Evolutionary conservation across 805 yeast species (phyloP).

Genomic region (Ogataea sp.): DNA sequence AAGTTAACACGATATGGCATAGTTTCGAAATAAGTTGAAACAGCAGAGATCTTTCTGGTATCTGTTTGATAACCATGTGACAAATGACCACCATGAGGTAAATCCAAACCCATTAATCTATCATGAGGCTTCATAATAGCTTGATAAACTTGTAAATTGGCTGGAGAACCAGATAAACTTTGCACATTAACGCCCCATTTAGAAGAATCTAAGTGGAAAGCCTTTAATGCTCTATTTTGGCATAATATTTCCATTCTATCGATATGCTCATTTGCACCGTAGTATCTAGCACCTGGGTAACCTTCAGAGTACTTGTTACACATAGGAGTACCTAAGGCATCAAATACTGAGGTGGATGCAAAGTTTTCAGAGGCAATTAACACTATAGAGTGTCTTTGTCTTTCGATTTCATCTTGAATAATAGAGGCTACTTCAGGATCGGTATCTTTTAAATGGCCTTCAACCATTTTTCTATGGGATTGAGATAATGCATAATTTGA

Average conservation of each 20-base stretch:
- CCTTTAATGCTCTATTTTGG: constrained; percentile 89
- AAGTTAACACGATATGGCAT: constrained; percentile 96
- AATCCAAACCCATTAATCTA: constrained; percentile 94
- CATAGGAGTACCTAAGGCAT: constrained; percentile 96
- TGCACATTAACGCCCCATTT: constrained; percentile 99
- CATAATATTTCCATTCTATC: constrained; percentile 90
- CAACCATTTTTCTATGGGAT: constrained; percentile 56
- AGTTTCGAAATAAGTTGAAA: constrained; percentile 94
- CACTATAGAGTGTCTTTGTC: constrained; percentile 91
- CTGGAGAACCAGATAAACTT: constrained; percentile 95
- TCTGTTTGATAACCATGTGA: constrained; percentile 98
- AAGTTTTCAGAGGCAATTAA: constrained; percentile 96
- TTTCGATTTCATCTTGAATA: constrained; percentile 70
- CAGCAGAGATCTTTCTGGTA: constrained; percentile 86
- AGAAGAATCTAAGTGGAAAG: constrained; percentile 71
- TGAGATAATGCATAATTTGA: constrained; percentile 55
- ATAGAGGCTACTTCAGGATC: constrained; percentile 76
- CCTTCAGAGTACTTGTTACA: constrained; percentile 98
- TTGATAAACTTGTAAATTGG: constrained; percentile 93
- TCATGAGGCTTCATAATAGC: constrained; percentile 94
- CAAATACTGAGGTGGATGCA: constrained; percentile 93
- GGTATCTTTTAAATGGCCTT: constrained; percentile 51
- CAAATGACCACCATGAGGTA: constrained; percentile 98
- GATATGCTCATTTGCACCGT: constrained; percentile 97
- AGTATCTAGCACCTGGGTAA: constrained; percentile 97